A percentile compares a stretch with the other conserved stretches of the same genome.
phyloP scores from a whole-genome alignment of 345 rosid species.

The Lumnitzera littorea region DNA sequence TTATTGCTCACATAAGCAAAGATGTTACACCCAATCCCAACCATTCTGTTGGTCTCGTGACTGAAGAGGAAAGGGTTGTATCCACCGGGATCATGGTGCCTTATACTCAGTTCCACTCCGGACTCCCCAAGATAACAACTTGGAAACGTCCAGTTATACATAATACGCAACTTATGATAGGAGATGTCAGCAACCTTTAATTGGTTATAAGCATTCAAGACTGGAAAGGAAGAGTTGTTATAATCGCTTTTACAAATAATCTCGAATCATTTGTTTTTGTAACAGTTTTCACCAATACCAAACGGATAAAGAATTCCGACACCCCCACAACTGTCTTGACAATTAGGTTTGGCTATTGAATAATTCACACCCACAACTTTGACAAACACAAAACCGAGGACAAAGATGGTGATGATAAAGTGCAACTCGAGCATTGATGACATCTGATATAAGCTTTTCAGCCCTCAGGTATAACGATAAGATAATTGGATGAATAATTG shows the following conservation, averaged over 20 bases:
- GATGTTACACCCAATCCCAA: slow-evolving; percentile 9
- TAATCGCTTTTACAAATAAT: slow-evolving; percentile 9
- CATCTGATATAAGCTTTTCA: neutral
- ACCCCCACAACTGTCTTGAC: slow-evolving; percentile 14
- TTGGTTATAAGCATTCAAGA: slow-evolving; percentile 1
- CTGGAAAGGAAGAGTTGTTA: neutral
- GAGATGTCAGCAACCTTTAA: slow-evolving; percentile 9
- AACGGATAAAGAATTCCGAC: slow-evolving; percentile 15
- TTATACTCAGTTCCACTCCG: neutral
- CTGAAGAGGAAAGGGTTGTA: slow-evolving; percentile 13
- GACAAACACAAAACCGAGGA: slow-evolving; percentile 2
- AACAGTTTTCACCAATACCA: slow-evolving; percentile 8
- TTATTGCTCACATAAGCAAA: slow-evolving; percentile 6
- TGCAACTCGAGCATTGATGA: neutral
- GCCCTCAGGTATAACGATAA: neutral
- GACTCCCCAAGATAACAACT: neutral
- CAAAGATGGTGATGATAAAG: neutral
- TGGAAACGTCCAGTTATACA: slow-evolving; percentile 3
- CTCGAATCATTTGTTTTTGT: neutral
- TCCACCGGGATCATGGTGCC: neutral
- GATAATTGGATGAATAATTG: too few species aligned
- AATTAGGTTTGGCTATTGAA: slow-evolving; percentile 4
- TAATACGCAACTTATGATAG: neutral
- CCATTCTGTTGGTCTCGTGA: slow-evolving; percentile 7
- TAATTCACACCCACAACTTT: neutral